Conservation (phyloP, 495 filamentous ascomycete species). For the Chaetomium cochliodes region DNA sequence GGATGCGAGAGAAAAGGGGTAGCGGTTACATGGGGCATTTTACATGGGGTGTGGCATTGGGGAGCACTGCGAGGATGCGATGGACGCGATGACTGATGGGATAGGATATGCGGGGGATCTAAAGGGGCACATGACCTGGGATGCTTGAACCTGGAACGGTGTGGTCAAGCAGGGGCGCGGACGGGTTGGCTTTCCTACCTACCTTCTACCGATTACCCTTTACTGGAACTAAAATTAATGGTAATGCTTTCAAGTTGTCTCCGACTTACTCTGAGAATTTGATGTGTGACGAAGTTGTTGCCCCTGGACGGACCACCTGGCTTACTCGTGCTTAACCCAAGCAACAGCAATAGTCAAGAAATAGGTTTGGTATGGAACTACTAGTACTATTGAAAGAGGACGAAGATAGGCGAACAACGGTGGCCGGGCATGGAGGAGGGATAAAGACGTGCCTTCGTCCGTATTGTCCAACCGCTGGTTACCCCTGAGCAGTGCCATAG, state of each 20-base stretch:
- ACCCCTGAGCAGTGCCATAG: no score
- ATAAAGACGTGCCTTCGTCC: no score
- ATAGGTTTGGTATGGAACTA: no score
- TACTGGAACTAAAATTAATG: neutral
- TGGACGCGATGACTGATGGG: neutral
- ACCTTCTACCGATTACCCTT: neutral
- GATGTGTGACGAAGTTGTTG: no score
- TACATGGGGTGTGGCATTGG: neutral
- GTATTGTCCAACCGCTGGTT: no score
- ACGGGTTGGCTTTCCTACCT: neutral
- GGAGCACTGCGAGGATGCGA: neutral
- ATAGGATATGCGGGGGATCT: neutral
- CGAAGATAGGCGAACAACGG: no score
- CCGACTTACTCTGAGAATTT: neutral
- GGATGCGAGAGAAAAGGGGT: neutral
- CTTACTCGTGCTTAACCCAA: no score
- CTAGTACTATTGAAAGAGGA: no score
- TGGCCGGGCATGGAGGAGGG: no score
- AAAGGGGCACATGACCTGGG: neutral
- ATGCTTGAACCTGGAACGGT: neutral
- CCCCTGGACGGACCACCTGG: no score
- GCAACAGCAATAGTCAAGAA: neutral
- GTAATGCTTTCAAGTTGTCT: neutral
- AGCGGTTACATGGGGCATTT: neutral
- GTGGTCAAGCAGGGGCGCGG: neutral